These are phyloP conservation scores for Tardiomyces digboiensis DNA, from an alignment of 1,139 yeast genomes.

Conservation along the genomic window DNA sequence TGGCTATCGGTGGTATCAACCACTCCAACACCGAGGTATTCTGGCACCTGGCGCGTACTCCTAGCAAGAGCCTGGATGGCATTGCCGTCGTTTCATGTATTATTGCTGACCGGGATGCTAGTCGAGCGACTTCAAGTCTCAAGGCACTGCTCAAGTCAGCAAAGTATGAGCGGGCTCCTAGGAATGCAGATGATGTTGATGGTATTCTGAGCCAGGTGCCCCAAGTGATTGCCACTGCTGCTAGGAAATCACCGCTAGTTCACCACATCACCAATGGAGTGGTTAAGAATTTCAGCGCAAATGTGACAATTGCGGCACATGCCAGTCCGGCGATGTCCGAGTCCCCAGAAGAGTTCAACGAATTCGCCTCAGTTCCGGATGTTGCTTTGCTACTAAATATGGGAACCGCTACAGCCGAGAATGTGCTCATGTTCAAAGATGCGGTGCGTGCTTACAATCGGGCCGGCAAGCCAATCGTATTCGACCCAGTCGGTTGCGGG, in stretches of 20 bases:
- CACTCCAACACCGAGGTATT: conserved; percentile 52
- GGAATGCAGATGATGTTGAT: neutral
- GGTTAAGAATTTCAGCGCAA: conserved; percentile 85
- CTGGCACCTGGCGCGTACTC: conserved; percentile 38
- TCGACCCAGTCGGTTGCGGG: conserved; percentile 89
- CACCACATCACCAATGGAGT: conserved; percentile 89
- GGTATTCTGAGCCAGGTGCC: neutral
- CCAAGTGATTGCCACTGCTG: neutral
- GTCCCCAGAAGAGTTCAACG: conserved; percentile 54
- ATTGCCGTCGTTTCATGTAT: conserved; percentile 83
- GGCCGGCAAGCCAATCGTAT: conserved; percentile 49
- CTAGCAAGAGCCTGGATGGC: conserved; percentile 52
- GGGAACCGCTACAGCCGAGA: conserved; percentile 53
- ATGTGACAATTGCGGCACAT: conserved; percentile 77
- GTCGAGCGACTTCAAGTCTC: conserved; percentile 37
- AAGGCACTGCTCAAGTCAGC: conserved; percentile 10
- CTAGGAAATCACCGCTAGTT: conserved; percentile 42
- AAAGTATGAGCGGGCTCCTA: conserved; percentile 10
- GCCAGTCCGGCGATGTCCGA: conserved; percentile 95
- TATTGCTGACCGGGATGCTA: conserved; percentile 60
- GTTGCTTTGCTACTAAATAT: conserved; percentile 60
- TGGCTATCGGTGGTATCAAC: conserved; percentile 87
- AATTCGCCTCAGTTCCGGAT: conserved; percentile 47
- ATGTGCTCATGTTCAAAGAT: conserved; percentile 34
- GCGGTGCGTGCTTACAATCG: conserved; percentile 56